These are phyloP conservation scores for Plasmodium relictum DNA, from an alignment of 169 alveolate genomes.

Conservation along the genomic window DNA sequence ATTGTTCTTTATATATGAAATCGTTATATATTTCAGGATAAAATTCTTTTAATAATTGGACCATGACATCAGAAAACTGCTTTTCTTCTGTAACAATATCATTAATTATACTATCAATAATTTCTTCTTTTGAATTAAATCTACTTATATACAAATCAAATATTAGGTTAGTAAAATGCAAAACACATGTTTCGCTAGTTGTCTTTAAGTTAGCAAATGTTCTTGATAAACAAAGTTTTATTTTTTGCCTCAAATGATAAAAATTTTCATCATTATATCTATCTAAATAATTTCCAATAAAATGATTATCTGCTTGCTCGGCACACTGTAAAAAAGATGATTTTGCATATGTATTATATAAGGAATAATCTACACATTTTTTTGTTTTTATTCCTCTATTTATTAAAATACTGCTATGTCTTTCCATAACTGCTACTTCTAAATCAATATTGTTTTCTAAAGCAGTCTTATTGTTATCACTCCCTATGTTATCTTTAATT, in stretches of 20 bases:
- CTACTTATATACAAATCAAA: constrained; percentile 75
- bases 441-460: background rate
- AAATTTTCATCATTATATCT: constrained; percentile 70
- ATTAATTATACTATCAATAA: constrained; percentile 52
- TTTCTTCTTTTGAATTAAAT: constrained; percentile 54
- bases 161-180: constrained; percentile 62
- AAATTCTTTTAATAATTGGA: constrained; percentile 54
- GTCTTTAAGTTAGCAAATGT: constrained; percentile 63
- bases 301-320: constrained; percentile 78
- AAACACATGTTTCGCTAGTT: constrained; percentile 74
- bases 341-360: constrained; percentile 74
- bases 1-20: constrained; percentile 40
- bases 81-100: constrained; percentile 59
- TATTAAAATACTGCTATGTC: constrained; percentile 69
- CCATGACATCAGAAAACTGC: constrained; percentile 62
- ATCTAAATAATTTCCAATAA: constrained; percentile 66
- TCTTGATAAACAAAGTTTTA: constrained; percentile 52
- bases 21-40: constrained; percentile 46
- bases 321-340: constrained; percentile 76
- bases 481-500: background rate
- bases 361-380: constrained; percentile 68
- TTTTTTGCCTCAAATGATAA: constrained; percentile 58
- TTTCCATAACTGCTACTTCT: constrained; percentile 74
- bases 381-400: constrained; percentile 65
- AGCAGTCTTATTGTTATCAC: background rate